Evolutionary conservation across 2,329 filamentous ascomycete species (phyloP), one percentile per base, ranked within the genome.

Genomic region (Fulvia fulva): DNA sequence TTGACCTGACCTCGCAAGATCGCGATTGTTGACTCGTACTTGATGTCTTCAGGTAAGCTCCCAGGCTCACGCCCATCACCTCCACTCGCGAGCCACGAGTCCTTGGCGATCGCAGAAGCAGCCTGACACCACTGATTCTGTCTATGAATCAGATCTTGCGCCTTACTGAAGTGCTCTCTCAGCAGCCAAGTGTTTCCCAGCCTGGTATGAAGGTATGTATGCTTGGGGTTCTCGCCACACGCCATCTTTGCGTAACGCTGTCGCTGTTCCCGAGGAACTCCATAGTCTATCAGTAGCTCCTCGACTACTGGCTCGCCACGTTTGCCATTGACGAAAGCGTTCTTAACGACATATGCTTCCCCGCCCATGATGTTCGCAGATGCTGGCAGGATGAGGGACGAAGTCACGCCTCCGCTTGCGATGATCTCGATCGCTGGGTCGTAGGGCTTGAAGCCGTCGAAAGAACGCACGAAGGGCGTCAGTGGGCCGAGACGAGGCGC

Each of bases 321-420:
- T 21, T 16, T 53, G 51, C 51, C 51, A 12, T 32, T 53, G n/a
- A 53, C n/a, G 32, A 21, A 22, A 14, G 51, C 51, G n/a, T 53
- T 53, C 32, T 53, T 53, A 32, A 53, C 51, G 25, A 43, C 19
- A 21, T 53, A 53, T 12, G 51, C 51, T 43, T 53, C 51, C 19
- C 51, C 51, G 12, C 51, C 51, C 25, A 53, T 53, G 30, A 53
- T 53, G 51, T 53, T 53, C n/a, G 51, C 30, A 19, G 51, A 53
- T 9, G 30, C 51, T 25, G 30, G 51, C 34, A 53, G 32, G 26
- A 53, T 53, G 8, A 53, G 51, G 25, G 32, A 43, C 8, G 51
- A 37, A 4, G 51, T 53, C 12, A 53, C 51, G 14, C 51, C 51
- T 7, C 51, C 51, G 21, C 32, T 21, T 2, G 51, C 51, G 43